A percentile compares a stretch with the other conserved stretches of the same genome.
Conservation (phyloP, 2,329 filamentous ascomycete genomes). For the Fusarium brevicatenulatum region DNA sequence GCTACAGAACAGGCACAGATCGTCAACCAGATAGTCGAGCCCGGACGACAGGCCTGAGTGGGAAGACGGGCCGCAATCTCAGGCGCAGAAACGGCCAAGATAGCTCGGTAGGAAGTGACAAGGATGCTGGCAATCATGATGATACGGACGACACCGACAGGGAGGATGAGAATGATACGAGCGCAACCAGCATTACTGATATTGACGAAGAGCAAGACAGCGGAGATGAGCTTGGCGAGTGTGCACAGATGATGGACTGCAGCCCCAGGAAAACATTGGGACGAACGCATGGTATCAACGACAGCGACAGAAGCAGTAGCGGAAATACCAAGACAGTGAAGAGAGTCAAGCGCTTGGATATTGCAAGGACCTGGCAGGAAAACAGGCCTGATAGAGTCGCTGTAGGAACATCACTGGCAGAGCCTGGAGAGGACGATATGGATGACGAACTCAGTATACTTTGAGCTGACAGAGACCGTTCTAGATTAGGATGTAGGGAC, state of each 20-base stretch:
- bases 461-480: neutral
- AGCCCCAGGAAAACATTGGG: neutral
- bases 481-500: neutral
- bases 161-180: conserved; percentile 25
- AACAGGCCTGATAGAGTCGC: conserved; percentile 13
- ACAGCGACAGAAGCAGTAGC: neutral
- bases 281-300: neutral
- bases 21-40: conserved; percentile 21
- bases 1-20: conserved; percentile 15
- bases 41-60: conserved; percentile 13
- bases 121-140: conserved; percentile 17
- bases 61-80: conserved; percentile 13
- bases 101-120: conserved; percentile 16
- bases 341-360: conserved; percentile 32
- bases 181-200: conserved; percentile 20
- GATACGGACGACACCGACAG: conserved; percentile 12
- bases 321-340: conserved; percentile 9
- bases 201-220: conserved; percentile 26
- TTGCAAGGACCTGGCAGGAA: conserved; percentile 13
- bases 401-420: conserved; percentile 20
- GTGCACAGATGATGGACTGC: conserved; percentile 7
- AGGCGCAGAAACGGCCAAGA: neutral
- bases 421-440: conserved; percentile 12
- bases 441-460: conserved; percentile 34
- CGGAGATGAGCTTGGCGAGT: conserved; percentile 37